Percentiles rank a stretch among this genome's conserved stretches.
phyloP scores from a whole-genome alignment of 495 filamentous ascomycete genomes.

The Xylaria castorea region DNA sequence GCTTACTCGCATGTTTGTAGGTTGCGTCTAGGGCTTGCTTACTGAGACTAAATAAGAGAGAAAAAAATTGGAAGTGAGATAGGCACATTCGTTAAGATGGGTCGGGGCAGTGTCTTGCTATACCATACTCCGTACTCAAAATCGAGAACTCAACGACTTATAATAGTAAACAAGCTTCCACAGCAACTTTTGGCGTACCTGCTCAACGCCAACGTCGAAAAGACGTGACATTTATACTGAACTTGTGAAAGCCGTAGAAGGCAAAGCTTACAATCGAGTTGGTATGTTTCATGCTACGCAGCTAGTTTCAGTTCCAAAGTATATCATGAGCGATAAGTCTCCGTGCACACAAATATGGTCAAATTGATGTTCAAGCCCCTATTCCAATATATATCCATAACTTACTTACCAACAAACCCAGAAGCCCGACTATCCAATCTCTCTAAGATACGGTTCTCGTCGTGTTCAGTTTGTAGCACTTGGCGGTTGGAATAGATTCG shows the following conservation, averaged over 20 bases:
- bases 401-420: background rate
- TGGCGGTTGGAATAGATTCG: slow-evolving; percentile 47
- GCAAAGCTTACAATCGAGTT: background rate
- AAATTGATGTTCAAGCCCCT: background rate
- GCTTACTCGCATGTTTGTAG: background rate
- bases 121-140: too few species aligned
- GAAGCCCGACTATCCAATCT: background rate
- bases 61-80: background rate
- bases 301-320: background rate
- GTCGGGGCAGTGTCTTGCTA: background rate
- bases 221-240: background rate
- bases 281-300: background rate
- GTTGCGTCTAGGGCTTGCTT: background rate
- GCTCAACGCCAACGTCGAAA: background rate
- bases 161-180: too few species aligned
- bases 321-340: background rate
- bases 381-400: background rate
- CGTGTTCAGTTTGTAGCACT: slow-evolving; percentile 46
- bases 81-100: background rate
- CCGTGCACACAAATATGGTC: background rate
- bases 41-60: background rate
- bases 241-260: background rate
- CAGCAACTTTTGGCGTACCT: background rate
- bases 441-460: slow-evolving; percentile 8
- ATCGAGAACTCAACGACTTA: background rate